These are phyloP conservation scores for Cyberlindnera meyerae DNA, from an alignment of 805 yeast species.

Conservation along the genomic window DNA sequence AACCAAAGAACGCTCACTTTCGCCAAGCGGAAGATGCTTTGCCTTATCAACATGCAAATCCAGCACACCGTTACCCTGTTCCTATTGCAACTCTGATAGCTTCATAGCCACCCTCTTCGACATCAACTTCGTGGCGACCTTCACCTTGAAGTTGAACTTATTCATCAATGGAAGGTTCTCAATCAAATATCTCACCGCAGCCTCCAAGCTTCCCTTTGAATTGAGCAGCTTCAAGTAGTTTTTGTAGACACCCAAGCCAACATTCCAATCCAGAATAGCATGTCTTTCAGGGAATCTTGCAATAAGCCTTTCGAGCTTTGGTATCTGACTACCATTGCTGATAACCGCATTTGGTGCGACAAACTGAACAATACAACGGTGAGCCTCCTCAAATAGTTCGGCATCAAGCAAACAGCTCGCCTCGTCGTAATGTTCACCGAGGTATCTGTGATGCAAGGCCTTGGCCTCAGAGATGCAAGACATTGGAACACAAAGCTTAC, in stretches of 20 bases:
- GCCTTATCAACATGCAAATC: conserved; percentile 31
- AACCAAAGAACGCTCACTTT: conserved; percentile 20
- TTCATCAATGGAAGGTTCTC: conserved; percentile 41
- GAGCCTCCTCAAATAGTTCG: conserved; percentile 57
- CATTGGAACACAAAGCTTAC: conserved; percentile 43
- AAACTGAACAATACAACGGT: conserved; percentile 42
- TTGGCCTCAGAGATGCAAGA: conserved; percentile 48
- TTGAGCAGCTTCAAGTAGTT: conserved; percentile 38
- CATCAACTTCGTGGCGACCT: conserved; percentile 51
- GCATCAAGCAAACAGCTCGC: conserved; percentile 61
- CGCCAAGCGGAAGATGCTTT: conserved; percentile 38
- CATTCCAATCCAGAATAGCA: conserved; percentile 44
- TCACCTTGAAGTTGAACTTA: conserved; percentile 32
- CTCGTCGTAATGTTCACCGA: conserved; percentile 53
- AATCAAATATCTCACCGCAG: conserved; percentile 36
- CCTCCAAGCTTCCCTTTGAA: conserved; percentile 19
- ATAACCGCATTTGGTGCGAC: conserved; percentile 75
- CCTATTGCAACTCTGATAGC: conserved; percentile 12
- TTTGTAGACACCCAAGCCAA: conserved; percentile 55
- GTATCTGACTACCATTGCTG: conserved; percentile 33
- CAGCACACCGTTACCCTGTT: conserved; percentile 12
- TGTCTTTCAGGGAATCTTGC: conserved; percentile 39
- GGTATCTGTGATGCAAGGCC: conserved; percentile 49
- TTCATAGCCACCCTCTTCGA: conserved; percentile 37
- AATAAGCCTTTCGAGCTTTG: conserved; percentile 33